A percentile compares a stretch with the other conserved stretches of the same genome.
These are phyloP conservation scores for Lactarius pseudohatsudake DNA, from an alignment of 768 basidiomycete genomes.

Conservation along the genomic window DNA sequence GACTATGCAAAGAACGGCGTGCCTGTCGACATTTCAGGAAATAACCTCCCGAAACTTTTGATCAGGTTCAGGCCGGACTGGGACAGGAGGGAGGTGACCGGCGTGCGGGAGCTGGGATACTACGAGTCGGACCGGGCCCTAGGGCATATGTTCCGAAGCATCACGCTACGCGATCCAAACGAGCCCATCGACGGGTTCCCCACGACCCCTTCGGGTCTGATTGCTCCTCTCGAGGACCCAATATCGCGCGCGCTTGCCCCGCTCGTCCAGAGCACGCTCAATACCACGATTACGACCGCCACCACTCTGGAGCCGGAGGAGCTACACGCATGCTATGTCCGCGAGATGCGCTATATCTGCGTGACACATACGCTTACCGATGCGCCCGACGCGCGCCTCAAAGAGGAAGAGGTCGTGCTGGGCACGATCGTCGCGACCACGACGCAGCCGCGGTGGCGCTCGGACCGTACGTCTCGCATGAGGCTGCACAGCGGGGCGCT, in stretches of 20 bases:
- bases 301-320: background rate
- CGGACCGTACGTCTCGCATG: constrained; percentile 62
- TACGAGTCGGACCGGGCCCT: constrained; percentile 71
- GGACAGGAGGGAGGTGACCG: constrained; percentile 47
- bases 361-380: constrained; percentile 64
- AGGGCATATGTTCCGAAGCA: constrained; percentile 67
- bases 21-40: constrained; percentile 50
- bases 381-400: constrained; percentile 51
- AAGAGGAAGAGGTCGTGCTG: constrained; percentile 72
- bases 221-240: constrained; percentile 3
- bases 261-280: constrained; percentile 1
- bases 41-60: constrained; percentile 49
- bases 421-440: constrained; percentile 78
- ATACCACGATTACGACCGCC: background rate
- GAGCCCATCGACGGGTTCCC: constrained; percentile 26
- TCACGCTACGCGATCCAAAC: constrained; percentile 46
- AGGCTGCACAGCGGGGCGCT: constrained; percentile 54
- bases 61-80: constrained; percentile 78
- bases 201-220: background rate
- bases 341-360: constrained; percentile 73
- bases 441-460: constrained; percentile 58
- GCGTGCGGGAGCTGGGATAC: constrained; percentile 60
- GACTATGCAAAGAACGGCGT: constrained; percentile 81
- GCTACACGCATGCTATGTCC: constrained; percentile 53
- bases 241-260: constrained; percentile 16